Evolutionary conservation across 257 asterid species (phyloP).

Genomic region (Solanum stenotomum): DNA sequence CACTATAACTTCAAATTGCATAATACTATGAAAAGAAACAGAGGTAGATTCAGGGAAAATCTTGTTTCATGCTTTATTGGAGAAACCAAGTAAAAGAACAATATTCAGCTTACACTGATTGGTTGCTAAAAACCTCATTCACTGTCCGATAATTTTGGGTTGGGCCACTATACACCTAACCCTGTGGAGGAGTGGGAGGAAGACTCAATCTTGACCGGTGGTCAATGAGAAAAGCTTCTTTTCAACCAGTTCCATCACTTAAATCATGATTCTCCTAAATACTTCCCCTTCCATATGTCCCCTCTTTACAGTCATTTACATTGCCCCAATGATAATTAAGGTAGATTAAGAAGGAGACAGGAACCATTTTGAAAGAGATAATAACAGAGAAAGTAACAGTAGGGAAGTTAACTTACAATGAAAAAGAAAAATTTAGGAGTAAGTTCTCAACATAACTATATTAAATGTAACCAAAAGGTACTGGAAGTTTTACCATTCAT

Average conservation of each 20-base stretch:
- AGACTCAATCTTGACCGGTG: background rate
- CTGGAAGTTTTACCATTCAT: conserved; percentile 55
- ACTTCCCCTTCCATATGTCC: background rate
- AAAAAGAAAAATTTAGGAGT: background rate
- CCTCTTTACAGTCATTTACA: background rate
- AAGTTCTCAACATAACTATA: background rate
- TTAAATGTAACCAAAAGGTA: background rate
- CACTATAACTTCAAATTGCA: background rate
- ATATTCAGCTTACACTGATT: background rate
- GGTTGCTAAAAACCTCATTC: background rate
- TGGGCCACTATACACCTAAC: background rate
- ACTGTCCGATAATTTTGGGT: background rate
- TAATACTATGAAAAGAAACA: background rate
- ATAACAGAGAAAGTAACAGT: background rate
- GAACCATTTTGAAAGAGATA: background rate
- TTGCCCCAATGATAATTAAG: background rate
- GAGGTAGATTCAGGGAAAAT: background rate
- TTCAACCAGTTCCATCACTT: background rate
- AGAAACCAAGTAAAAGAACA: background rate
- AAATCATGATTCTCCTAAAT: background rate
- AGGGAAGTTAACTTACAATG: background rate
- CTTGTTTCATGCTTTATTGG: background rate
- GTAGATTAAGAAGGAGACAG: background rate
- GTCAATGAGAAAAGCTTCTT: background rate
- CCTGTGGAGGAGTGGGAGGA: background rate